phyloP scores from a whole-genome alignment of 192 early-diverging fungal genomes.

The Umbelopsis ramanniana region DNA sequence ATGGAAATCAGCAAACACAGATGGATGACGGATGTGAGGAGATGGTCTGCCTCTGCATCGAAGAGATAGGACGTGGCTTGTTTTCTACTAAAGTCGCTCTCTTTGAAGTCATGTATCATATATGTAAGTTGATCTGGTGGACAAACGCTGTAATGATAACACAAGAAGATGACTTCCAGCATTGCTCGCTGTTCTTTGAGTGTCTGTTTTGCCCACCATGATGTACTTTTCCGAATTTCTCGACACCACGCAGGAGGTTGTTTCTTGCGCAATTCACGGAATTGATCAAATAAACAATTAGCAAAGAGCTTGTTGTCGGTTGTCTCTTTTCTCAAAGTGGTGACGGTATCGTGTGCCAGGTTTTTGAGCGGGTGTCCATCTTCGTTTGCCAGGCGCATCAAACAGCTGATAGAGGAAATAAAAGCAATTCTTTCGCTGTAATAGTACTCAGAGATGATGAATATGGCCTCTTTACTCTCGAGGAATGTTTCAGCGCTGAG shows the following conservation, averaged over 20 bases:
- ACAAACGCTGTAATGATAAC: slow-evolving; percentile 10
- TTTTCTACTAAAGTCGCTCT: slow-evolving; percentile 42
- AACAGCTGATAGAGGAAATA: slow-evolving; percentile 26
- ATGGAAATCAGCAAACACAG: slow-evolving; percentile 43
- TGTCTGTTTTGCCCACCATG: slow-evolving; percentile 44
- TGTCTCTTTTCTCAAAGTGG: neutral
- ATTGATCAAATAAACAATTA: slow-evolving; percentile 27
- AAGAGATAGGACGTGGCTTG: slow-evolving; percentile 40
- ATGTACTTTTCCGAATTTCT: slow-evolving; percentile 20
- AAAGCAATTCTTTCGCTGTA: slow-evolving; percentile 31
- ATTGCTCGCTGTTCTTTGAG: slow-evolving; percentile 49
- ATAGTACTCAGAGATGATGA: slow-evolving; percentile 24
- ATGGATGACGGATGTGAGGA: slow-evolving; percentile 33
- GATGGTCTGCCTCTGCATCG: slow-evolving; percentile 35
- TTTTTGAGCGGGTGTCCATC: slow-evolving; percentile 17
- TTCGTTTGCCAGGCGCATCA: slow-evolving; percentile 24
- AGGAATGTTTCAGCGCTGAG: neutral
- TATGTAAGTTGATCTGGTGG: slow-evolving; percentile 17
- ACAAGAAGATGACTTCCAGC: slow-evolving; percentile 45
- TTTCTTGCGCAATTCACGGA: slow-evolving; percentile 17
- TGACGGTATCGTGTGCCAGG: slow-evolving; percentile 18
- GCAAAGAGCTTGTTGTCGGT: neutral
- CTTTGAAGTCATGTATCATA: slow-evolving; percentile 43
- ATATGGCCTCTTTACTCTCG: slow-evolving; percentile 13
- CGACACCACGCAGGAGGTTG: slow-evolving; percentile 18